These are phyloP conservation scores for Ophiostoma australiae DNA, from an alignment of 2,329 filamentous ascomycete genomes.

Conservation along the genomic window DNA sequence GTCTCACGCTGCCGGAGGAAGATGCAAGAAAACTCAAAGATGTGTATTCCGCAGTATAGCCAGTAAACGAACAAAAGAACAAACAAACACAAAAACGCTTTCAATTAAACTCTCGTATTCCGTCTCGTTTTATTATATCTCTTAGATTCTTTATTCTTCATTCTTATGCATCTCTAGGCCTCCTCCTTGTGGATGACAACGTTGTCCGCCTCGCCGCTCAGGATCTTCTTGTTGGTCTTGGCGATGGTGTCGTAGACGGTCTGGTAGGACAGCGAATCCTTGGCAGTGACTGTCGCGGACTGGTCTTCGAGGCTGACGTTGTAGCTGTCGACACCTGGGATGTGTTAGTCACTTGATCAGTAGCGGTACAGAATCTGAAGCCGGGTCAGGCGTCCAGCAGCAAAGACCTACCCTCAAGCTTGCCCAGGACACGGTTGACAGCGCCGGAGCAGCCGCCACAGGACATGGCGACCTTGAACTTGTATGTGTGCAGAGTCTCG, in stretches of 20 bases:
- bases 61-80: not conserved
- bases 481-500: conserved; percentile 67
- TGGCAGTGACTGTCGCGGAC: conserved; percentile 70
- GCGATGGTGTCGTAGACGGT: conserved; percentile 81
- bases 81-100: not conserved
- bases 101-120: not conserved
- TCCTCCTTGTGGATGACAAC: conserved; percentile 26
- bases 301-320: conserved; percentile 83
- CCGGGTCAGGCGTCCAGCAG: no score
- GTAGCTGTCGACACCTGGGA: conserved; percentile 74
- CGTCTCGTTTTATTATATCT: no score
- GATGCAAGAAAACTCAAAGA: not conserved
- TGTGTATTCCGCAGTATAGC: not conserved
- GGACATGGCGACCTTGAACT: conserved; percentile 91
- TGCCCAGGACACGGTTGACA: conserved; percentile 85
- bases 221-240: conserved; percentile 94
- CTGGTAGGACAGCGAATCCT: conserved; percentile 65
- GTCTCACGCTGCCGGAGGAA: not conserved
- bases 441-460: conserved; percentile 96
- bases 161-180: not conserved
- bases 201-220: conserved; percentile 67
- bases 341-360: not conserved
- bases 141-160: not conserved
- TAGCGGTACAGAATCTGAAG: not conserved
- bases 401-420: conserved; percentile 67